Conservation (phyloP, 331 rosid genomes). For the Saraca asoca region DNA sequence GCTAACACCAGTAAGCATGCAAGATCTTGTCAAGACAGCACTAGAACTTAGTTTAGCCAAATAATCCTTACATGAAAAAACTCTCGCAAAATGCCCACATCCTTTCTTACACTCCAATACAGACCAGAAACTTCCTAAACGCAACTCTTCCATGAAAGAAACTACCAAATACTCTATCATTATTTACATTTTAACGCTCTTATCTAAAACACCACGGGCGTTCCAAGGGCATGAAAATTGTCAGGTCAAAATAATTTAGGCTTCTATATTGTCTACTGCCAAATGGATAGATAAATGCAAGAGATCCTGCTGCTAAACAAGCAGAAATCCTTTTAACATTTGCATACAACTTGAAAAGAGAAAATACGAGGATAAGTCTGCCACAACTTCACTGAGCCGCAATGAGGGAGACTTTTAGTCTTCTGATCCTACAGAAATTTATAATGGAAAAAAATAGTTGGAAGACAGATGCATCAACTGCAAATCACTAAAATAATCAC, state of each 20-base stretch:
- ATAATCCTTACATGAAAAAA: too few species aligned
- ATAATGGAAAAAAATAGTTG: background rate
- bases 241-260: slow-evolving; percentile 26
- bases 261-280: slow-evolving; percentile 22
- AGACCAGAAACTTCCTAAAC: slow-evolving; percentile 9
- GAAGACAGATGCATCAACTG: background rate
- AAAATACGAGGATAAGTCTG: slow-evolving; percentile 24
- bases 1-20: too few species aligned
- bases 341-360: slow-evolving; percentile 18
- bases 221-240: slow-evolving; percentile 24
- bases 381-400: slow-evolving; percentile 25
- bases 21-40: background rate
- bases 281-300: slow-evolving; percentile 26
- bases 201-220: slow-evolving; percentile 9
- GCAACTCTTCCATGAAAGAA: slow-evolving; percentile 10
- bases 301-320: slow-evolving; percentile 28
- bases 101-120: background rate
- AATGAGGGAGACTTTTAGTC: slow-evolving; percentile 23
- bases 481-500: background rate
- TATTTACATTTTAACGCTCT: slow-evolving; percentile 39
- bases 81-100: background rate
- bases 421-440: slow-evolving; percentile 28
- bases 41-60: background rate
- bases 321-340: slow-evolving; percentile 18
- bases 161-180: slow-evolving; percentile 3